Base-by-base conservation (phyloP, 176 grass and related monocot genomes). In the Phyllostachys edulis region DNA sequence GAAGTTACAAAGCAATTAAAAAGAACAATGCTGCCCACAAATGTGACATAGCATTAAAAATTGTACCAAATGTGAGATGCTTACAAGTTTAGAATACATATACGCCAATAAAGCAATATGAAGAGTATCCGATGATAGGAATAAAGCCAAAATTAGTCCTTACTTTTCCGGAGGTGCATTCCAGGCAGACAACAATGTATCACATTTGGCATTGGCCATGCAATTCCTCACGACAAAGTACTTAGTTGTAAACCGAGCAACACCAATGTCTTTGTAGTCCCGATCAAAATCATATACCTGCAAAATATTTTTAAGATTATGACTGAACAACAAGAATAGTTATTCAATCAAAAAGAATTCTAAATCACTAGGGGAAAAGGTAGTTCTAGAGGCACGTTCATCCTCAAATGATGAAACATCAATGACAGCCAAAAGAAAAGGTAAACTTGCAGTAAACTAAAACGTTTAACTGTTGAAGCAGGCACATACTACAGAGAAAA, bases 191-290 rank as follows among this genome's bases (percentile, higher is more conserved):
- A 99, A 94, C 77, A 99, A 86, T 80, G 91, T 94, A 73, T 94
- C 91, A 69, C 91, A 99, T 80, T 99, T 99, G 37, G 93, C 85
- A 92, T 94, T 94, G 50, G 83, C 83, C 68, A 99, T 82, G 76
- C 93, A 99, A 89, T 99, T 99, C 57, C 96, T 85, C 56, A 99
- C 96, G 51, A 94, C 93, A 89, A 99, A 99, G 49, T 87, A 88
- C 77, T 99, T 99, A 36, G 96, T 94, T 40, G 96, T 99, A 85
- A 99, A 99, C 57, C 73, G 87, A 83, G 91, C 85, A 89, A 96
- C 56, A 66, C 93, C 96, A 84, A 99, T 96, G 70, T 99, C 93
- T 90, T 99, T 99, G 70, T 99, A 99, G 75, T 99, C 96, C 68
- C 96, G 89, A 92, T 96, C 88, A 87, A 96, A 92, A 96, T 99